These are phyloP conservation scores for Botrytis fragariae DNA, from an alignment of 2,329 filamentous ascomycete genomes.

Conservation along the genomic window DNA sequence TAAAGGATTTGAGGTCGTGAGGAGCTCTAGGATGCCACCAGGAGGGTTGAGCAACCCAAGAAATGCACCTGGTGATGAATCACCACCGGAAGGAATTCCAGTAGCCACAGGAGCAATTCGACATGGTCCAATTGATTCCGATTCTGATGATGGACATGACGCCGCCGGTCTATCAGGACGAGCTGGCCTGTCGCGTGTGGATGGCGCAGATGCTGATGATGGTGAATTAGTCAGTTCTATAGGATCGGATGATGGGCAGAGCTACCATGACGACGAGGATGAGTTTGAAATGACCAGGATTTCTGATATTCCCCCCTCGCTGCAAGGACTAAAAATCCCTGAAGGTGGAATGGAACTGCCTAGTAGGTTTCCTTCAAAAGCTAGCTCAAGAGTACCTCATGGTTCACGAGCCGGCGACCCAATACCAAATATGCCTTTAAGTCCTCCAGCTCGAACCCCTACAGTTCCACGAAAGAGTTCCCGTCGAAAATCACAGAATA, in stretches of 20 bases:
- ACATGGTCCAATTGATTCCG: constrained; percentile 62
- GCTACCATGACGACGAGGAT: constrained; percentile 47
- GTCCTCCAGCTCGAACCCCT: constrained; percentile 27
- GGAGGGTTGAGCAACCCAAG: constrained; percentile 54
- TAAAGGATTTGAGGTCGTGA: constrained; percentile 95
- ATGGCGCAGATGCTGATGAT: constrained; percentile 23
- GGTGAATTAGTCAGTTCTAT: constrained; percentile 34
- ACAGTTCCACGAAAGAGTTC: constrained; percentile 72
- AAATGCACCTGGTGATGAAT: constrained; percentile 60
- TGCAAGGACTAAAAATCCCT: constrained; percentile 57
- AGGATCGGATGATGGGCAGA: constrained; percentile 45
- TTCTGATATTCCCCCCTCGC: constrained; percentile 51
- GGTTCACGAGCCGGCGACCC: constrained; percentile 22
- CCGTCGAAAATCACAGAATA: constrained; percentile 47
- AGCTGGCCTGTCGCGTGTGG: constrained; percentile 41
- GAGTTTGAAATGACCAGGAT: constrained; percentile 45
- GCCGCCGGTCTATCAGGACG: constrained; percentile 36
- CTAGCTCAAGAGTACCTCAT: constrained; percentile 44
- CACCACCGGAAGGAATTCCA: constrained; percentile 64
- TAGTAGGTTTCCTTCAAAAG: constrained; percentile 60
- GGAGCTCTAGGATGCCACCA: constrained; percentile 82
- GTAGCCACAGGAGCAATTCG: constrained; percentile 46
- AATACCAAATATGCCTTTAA: constrained; percentile 42
- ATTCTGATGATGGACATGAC: constrained; percentile 45
- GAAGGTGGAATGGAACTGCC: constrained; percentile 47